phyloP scores from a whole-genome alignment of 768 basidiomycete species.

The Lactifluus subvellereus region DNA sequence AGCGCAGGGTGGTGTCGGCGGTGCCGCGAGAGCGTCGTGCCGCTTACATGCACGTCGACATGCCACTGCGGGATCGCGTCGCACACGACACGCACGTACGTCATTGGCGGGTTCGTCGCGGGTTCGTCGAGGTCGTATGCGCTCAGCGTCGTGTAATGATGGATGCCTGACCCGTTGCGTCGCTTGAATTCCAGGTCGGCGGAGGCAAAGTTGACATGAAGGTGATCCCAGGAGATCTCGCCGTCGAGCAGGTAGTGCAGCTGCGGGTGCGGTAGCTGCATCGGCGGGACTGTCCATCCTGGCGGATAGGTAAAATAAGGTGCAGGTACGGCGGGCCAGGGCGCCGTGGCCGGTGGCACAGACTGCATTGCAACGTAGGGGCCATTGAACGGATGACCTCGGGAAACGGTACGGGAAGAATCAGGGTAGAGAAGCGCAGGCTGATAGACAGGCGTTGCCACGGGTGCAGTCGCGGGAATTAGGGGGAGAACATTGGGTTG shows the following conservation, averaged over 20 bases:
- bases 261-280: conserved; percentile 18
- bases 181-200: conserved; percentile 10
- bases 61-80: conserved; percentile 24
- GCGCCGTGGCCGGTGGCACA: background rate
- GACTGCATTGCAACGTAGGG: conserved; percentile 12
- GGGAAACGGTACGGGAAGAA: conserved; percentile 3
- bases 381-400: conserved; percentile 17
- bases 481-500: conserved; percentile 12
- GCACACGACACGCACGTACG: conserved; percentile 22
- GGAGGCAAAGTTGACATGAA: conserved; percentile 13
- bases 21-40: conserved; percentile 18
- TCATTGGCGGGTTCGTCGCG: conserved; percentile 22
- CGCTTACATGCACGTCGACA: conserved; percentile 18
- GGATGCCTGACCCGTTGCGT: background rate
- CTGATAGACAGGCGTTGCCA: conserved; percentile 5
- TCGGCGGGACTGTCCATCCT: conserved; percentile 1
- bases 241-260: conserved; percentile 22
- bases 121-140: conserved; percentile 21
- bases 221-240: conserved; percentile 3
- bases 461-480: background rate
- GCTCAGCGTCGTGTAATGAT: background rate
- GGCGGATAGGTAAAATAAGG: conserved; percentile 17
- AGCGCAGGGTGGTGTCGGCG: conserved; percentile 12
- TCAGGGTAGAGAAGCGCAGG: conserved; percentile 8
- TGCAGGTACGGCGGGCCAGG: conserved; percentile 9